These are phyloP conservation scores for Kwoniella botswanensis DNA, from an alignment of 768 basidiomycete species.

Conservation along the genomic window DNA sequence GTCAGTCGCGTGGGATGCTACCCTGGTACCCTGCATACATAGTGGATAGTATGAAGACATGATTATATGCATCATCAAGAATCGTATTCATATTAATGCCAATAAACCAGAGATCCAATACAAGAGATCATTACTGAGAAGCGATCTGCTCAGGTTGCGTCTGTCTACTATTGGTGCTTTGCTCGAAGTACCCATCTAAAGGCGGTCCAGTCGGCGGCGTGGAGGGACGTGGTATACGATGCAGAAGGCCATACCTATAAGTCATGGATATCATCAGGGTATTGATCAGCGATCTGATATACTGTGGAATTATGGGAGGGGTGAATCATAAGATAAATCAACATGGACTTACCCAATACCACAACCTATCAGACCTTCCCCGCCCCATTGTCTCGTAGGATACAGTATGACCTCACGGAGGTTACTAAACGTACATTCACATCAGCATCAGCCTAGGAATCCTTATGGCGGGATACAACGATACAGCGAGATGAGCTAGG, in stretches of 20 bases:
- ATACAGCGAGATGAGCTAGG: slow-evolving; percentile 10
- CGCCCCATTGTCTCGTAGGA: slow-evolving; percentile 96
- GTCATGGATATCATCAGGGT: background rate
- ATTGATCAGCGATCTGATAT: too few relatives aligned
- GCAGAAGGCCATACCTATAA: slow-evolving; percentile 81
- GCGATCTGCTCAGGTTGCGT: background rate
- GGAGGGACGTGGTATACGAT: slow-evolving; percentile 81
- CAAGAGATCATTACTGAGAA: background rate
- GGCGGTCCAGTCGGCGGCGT: slow-evolving; percentile 24
- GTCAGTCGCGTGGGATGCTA: slow-evolving; percentile 3
- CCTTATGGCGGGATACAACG: background rate
- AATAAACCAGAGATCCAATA: background rate
- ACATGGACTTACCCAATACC: slow-evolving; percentile 78
- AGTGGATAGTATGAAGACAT: background rate
- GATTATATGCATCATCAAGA: background rate
- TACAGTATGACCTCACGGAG: slow-evolving; percentile 91
- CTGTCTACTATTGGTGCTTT: background rate
- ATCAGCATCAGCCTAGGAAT: too few relatives aligned
- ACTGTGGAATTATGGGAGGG: too few relatives aligned
- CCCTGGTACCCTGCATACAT: background rate
- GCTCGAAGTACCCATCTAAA: slow-evolving; percentile 14
- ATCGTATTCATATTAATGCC: background rate
- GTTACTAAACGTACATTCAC: slow-evolving; percentile 58
- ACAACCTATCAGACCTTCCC: slow-evolving; percentile 91
- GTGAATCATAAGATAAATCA: too few relatives aligned